These are phyloP conservation scores for Moniliophthora roreri DNA, from an alignment of 1,284 basidiomycete species.

Conservation along the genomic window DNA sequence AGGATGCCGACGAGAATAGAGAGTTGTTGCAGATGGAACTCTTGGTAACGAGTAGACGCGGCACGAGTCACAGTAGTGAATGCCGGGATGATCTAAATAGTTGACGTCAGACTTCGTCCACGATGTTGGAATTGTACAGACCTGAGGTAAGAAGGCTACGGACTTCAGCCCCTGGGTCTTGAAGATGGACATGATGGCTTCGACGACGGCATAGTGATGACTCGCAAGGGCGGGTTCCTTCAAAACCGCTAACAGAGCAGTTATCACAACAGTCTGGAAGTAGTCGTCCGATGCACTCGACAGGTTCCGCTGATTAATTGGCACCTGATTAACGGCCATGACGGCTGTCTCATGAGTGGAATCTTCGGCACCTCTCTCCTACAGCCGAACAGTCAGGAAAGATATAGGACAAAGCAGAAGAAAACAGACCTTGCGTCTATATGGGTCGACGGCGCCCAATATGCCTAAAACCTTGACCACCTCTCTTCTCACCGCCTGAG, in stretches of 20 bases:
- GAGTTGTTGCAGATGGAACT: conserved; percentile 95
- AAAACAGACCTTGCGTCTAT: conserved; percentile 78
- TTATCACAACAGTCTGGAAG: conserved; percentile 96
- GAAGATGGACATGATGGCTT: conserved; percentile 99
- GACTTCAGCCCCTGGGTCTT: conserved; percentile 97
- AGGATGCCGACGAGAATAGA: conserved; percentile 96
- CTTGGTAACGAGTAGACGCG: conserved; percentile 82
- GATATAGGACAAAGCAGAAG: background rate
- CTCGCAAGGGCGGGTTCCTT: conserved; percentile 85
- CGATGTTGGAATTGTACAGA: conserved; percentile 30
- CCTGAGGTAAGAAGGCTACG: conserved; percentile 93
- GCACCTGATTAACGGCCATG: conserved; percentile 59
- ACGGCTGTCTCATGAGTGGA: conserved; percentile 68
- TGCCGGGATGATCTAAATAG: conserved; percentile 89
- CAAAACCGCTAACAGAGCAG: conserved; percentile 84
- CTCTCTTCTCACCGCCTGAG: conserved; percentile 80
- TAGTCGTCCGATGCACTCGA: conserved; percentile 84
- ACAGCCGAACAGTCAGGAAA: conserved; percentile 13
- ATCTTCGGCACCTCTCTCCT: conserved; percentile 80
- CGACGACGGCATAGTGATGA: conserved; percentile 93
- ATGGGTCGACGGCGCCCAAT: conserved; percentile 96
- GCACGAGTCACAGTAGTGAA: conserved; percentile 89
- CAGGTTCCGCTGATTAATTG: conserved; percentile 43
- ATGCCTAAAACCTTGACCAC: conserved; percentile 95
- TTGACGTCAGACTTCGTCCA: conserved; percentile 10